phyloP scores from a whole-genome alignment of 2,329 filamentous ascomycete genomes.

The Calonectria pauciramosa region DNA sequence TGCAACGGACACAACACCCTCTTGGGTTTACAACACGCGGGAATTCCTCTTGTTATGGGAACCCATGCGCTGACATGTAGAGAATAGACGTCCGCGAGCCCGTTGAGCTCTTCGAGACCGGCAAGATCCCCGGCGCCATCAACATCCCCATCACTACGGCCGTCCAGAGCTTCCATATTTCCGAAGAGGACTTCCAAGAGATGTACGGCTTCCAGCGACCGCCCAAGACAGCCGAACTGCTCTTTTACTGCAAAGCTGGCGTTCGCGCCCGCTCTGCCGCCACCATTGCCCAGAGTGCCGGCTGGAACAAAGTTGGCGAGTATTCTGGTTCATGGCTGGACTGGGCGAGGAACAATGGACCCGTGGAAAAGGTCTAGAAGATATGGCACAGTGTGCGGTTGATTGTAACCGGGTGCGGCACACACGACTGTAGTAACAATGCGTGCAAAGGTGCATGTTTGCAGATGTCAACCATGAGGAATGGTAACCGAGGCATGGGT shows the following conservation, averaged over 20 bases:
- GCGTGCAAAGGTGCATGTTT: background rate
- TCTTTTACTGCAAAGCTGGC: slow-evolving; percentile 96
- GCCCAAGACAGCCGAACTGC: slow-evolving; percentile 66
- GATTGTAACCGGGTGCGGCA: too few species aligned
- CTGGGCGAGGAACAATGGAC: slow-evolving; percentile 82
- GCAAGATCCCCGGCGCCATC: slow-evolving; percentile 83
- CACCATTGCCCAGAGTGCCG: slow-evolving; percentile 79
- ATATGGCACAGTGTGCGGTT: background rate
- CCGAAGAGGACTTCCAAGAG: slow-evolving; percentile 84
- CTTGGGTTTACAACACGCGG: background rate
- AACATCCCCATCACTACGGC: slow-evolving; percentile 85
- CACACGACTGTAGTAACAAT: too few species aligned
- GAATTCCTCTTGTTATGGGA: background rate
- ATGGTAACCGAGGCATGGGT: background rate
- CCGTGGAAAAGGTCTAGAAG: slow-evolving; percentile 51
- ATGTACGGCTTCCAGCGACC: slow-evolving; percentile 83
- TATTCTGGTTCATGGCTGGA: slow-evolving; percentile 85
- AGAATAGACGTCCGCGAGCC: slow-evolving; percentile 79
- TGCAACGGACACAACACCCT: background rate
- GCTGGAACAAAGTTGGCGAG: slow-evolving; percentile 80
- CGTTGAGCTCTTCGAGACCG: slow-evolving; percentile 72
- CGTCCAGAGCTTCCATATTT: slow-evolving; percentile 84
- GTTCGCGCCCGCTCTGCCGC: slow-evolving; percentile 86
- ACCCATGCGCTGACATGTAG: background rate
- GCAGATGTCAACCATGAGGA: background rate